Base-by-base conservation (phyloP, 2,329 filamentous ascomycete genomes). In the Arthrobotrys megalospora region DNA sequence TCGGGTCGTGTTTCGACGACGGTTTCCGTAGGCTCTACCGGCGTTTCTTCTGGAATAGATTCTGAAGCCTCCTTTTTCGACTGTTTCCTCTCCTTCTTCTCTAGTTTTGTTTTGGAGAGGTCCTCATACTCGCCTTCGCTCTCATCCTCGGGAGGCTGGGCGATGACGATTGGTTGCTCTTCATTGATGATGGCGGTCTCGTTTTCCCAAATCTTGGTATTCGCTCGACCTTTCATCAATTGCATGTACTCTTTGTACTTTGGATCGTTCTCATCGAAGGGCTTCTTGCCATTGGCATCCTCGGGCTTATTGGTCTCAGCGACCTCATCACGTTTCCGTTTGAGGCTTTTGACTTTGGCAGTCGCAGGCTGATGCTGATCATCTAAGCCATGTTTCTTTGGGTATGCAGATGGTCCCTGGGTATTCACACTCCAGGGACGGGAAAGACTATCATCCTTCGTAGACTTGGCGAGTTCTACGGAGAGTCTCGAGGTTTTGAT, bases 401-500 rank as follows among this genome's bases (percentile, higher is more conserved):
- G 83, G 58, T 81, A 81, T 7, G 80, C 80, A n/a, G 78, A 80
- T 1, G 81, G 80, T 2, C 78, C 79, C 16, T 80, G 80, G 12
- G 79, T 81, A 73, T 84, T 82, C 14, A 81, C 82, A 79, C 84
- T 85, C 79, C 84, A 83, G n/a, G 84, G 84, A n/a, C 82, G 68
- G 38, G 83, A 83, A 55, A 85, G 80, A 34, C 81, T 82, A 10
- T 82, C 55, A 82, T 86, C 82, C 81, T 79, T 58, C 48, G 34
- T 92, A 77, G 96, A 91, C 84, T 89, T 91, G 71, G 96, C 96
- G 83, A 96, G 86, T 86, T 97, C 94, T 79, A 97, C 96, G 34
- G 88, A 89, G 82, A 99, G 94, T 86, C 91, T 96, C 73, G 94
- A 97, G 92, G 97, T 96, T 82, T 94, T 93, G 82, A 99, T 93